Percentiles rank a stretch among this genome's conserved stretches.
These are phyloP conservation scores for Grigorovia humatica DNA, from an alignment of 805 yeast species.

Conservation along the genomic window DNA sequence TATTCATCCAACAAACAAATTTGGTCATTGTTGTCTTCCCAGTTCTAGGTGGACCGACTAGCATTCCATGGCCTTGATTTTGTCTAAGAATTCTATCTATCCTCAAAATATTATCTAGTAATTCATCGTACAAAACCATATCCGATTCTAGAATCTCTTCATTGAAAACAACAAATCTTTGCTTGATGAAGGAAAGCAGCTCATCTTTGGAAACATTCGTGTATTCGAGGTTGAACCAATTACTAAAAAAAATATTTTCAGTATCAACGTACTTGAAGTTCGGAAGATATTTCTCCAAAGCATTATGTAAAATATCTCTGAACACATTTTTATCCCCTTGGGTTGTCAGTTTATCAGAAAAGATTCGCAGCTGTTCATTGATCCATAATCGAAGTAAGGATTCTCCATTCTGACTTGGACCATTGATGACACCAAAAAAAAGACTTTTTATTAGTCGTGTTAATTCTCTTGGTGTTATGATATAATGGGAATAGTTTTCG, in stretches of 20 bases:
- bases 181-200: slow-evolving; percentile 44
- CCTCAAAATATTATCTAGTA: slow-evolving; percentile 64
- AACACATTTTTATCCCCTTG: slow-evolving; percentile 43
- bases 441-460: slow-evolving; percentile 84
- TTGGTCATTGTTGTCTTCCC: slow-evolving; percentile 69
- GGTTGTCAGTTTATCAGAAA: slow-evolving; percentile 57
- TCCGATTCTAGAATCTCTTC: slow-evolving; percentile 65
- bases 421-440: slow-evolving; percentile 36
- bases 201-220: slow-evolving; percentile 41
- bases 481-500: slow-evolving; percentile 44
- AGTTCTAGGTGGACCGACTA: slow-evolving; percentile 73
- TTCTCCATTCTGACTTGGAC: slow-evolving; percentile 30
- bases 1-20: slow-evolving; percentile 90
- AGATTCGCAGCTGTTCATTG: slow-evolving; percentile 71
- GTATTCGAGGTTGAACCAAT: slow-evolving; percentile 63
- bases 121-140: slow-evolving; percentile 54
- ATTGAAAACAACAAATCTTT: slow-evolving; percentile 57
- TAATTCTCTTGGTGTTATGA: slow-evolving; percentile 82
- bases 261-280: slow-evolving; percentile 30
- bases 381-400: slow-evolving; percentile 58
- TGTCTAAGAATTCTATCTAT: slow-evolving; percentile 76
- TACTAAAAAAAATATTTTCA: slow-evolving; percentile 51
- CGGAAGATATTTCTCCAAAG: slow-evolving; percentile 37
- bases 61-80: slow-evolving; percentile 80
- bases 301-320: slow-evolving; percentile 26